Conservation (phyloP, 2,329 filamentous ascomycete species). For the Neopestalotiopsis rosae region DNA sequence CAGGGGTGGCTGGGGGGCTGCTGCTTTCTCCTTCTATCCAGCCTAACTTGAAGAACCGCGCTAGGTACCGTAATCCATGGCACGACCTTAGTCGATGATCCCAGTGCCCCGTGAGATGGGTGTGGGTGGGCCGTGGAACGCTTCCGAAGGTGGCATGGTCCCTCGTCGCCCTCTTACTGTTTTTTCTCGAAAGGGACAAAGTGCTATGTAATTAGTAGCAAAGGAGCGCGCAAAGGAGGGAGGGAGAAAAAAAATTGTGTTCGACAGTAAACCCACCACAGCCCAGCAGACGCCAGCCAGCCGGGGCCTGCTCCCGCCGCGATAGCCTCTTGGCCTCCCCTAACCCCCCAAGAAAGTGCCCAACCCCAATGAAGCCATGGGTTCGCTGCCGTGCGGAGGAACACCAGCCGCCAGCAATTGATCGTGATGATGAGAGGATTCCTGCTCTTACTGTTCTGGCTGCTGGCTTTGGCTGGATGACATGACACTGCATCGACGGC, state of each 20-base stretch:
- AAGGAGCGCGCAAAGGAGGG: not conserved
- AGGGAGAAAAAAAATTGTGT: not conserved
- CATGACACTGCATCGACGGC: not conserved
- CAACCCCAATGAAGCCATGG: not conserved
- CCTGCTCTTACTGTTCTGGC: not conserved
- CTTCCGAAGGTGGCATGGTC: slow-evolving; percentile 7
- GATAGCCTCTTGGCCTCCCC: not conserved
- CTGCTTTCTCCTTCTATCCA: not conserved
- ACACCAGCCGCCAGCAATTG: not conserved
- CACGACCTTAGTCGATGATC: slow-evolving; percentile 1
- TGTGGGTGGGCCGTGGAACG: slow-evolving; percentile 6
- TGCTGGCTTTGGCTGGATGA: not conserved
- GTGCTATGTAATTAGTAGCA: not conserved
- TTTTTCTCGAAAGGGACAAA: not conserved
- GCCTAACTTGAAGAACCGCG: not conserved
- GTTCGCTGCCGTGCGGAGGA: not conserved
- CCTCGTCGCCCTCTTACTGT: not conserved
- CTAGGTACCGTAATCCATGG: slow-evolving; percentile 2
- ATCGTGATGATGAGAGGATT: not conserved
- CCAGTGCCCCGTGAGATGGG: not conserved
- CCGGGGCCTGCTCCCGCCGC: not conserved
- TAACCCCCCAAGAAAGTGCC: not conserved
- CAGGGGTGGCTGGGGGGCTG: not conserved
- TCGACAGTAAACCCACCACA: not conserved
- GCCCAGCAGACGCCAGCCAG: not conserved